A percentile compares a stretch with the other conserved stretches of the same genome.
Conservation (phyloP, 1,284 basidiomycete species). For the Ceratobasidium sp. region DNA sequence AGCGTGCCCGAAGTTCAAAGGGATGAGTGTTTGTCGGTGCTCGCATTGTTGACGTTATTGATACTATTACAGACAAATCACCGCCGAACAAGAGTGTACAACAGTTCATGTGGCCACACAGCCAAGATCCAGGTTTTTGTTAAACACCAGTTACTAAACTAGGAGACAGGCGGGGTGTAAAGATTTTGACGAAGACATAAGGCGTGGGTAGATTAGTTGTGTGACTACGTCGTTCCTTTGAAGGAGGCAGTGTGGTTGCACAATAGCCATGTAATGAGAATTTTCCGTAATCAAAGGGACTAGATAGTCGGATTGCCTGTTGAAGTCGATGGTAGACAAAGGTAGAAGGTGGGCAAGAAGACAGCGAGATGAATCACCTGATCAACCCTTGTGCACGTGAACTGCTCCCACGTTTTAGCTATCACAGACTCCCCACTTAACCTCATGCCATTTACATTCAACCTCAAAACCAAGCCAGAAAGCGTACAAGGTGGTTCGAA, state of each 20-base stretch:
- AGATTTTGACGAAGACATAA: constrained; percentile 1
- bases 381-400: neutral
- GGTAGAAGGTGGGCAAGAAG: neutral
- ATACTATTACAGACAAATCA: too few relatives aligned
- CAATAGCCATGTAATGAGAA: neutral
- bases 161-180: neutral
- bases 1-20: neutral
- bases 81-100: neutral
- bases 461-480: constrained; percentile 16
- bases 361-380: neutral
- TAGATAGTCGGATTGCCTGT: neutral
- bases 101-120: neutral
- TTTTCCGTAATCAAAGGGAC: neutral
- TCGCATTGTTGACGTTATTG: neutral
- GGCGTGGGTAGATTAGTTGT: neutral
- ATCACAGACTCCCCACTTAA: neutral
- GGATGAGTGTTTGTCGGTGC: neutral
- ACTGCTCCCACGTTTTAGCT: neutral
- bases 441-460: constrained; percentile 30
- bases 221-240: constrained; percentile 21
- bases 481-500: neutral
- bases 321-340: constrained; percentile 34
- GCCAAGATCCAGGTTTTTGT: constrained; percentile 4
- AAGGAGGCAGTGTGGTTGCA: neutral
- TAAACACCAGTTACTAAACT: neutral